phyloP scores from a whole-genome alignment of 164 flowering plant genomes.

The Annona squamosa region DNA sequence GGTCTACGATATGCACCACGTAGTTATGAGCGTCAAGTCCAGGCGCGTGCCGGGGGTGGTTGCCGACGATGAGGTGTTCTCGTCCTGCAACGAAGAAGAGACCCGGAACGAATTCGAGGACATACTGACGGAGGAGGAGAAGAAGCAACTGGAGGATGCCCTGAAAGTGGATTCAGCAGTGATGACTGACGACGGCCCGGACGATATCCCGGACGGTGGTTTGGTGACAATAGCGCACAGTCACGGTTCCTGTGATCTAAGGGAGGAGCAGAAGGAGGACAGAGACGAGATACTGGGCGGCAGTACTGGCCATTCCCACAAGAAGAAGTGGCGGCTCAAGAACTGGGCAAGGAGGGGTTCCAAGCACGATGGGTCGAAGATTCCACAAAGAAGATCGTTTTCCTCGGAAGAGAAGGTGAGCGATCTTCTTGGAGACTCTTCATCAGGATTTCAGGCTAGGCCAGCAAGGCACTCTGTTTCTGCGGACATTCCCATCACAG shows the following conservation, averaged over 20 bases:
- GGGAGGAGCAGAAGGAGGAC: conserved; percentile 62
- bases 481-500: conserved; percentile 46
- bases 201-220: conserved; percentile 9
- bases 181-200: conserved; percentile 23
- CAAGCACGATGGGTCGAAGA: conserved; percentile 43
- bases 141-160: conserved; percentile 71
- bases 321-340: conserved; percentile 86
- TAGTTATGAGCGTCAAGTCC: conserved; percentile 80
- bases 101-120: conserved; percentile 52
- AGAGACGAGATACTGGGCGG: conserved; percentile 43
- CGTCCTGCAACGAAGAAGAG: conserved; percentile 57
- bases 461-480: conserved; percentile 81
- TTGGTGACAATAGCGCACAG: conserved; percentile 44
- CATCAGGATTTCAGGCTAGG: conserved; percentile 41
- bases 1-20: conserved; percentile 91
- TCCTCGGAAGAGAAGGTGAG: conserved; percentile 75
- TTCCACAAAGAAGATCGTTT: conserved; percentile 71
- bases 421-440: conserved; percentile 67
- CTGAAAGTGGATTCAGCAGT: conserved; percentile 67
- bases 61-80: conserved; percentile 72
- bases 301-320: conserved; percentile 46
- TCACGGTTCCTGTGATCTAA: conserved; percentile 62
- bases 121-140: conserved; percentile 71
- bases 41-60: conserved; percentile 84
- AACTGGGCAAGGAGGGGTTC: conserved; percentile 69